phyloP scores from a whole-genome alignment of 169 alveolate genomes.

The Eimeria tenella region DNA sequence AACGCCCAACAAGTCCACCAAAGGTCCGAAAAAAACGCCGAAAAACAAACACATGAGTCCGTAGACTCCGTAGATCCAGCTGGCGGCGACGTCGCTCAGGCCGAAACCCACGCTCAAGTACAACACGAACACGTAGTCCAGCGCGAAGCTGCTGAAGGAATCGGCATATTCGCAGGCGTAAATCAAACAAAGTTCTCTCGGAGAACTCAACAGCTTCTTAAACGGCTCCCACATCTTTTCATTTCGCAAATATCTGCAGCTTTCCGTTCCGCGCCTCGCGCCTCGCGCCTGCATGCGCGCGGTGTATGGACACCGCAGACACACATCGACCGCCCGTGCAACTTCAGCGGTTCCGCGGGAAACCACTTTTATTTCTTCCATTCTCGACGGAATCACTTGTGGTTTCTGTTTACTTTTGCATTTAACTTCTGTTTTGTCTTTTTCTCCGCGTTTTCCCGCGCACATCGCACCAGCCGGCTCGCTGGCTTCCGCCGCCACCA shows the following conservation, averaged over 20 bases:
- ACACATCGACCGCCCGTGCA: background rate
- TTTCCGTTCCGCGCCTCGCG: too few relatives aligned
- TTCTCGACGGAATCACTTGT: background rate
- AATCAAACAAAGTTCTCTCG: constrained; percentile 49
- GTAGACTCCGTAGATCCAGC: constrained; percentile 67
- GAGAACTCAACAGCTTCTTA: constrained; percentile 35
- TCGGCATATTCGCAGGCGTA: constrained; percentile 78
- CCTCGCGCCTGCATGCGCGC: constrained; percentile 13
- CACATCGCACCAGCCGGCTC: background rate
- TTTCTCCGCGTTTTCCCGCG: background rate
- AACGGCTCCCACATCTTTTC: constrained; percentile 9
- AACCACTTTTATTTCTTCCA: background rate
- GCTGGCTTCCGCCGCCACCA: background rate
- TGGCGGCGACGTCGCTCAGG: constrained; percentile 67
- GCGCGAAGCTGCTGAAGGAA: constrained; percentile 77
- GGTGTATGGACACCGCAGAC: constrained; percentile 19
- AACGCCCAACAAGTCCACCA: constrained; percentile 60
- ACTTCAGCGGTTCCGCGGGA: too few relatives aligned
- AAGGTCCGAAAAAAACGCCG: constrained; percentile 55
- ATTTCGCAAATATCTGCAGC: background rate
- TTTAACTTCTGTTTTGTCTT: background rate
- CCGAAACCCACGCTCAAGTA: constrained; percentile 66
- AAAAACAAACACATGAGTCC: constrained; percentile 50
- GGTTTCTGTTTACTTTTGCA: background rate
- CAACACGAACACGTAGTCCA: constrained; percentile 73